These are phyloP conservation scores for Fusarium foetens DNA, from an alignment of 2,329 filamentous ascomycete species.

Conservation along the genomic window DNA sequence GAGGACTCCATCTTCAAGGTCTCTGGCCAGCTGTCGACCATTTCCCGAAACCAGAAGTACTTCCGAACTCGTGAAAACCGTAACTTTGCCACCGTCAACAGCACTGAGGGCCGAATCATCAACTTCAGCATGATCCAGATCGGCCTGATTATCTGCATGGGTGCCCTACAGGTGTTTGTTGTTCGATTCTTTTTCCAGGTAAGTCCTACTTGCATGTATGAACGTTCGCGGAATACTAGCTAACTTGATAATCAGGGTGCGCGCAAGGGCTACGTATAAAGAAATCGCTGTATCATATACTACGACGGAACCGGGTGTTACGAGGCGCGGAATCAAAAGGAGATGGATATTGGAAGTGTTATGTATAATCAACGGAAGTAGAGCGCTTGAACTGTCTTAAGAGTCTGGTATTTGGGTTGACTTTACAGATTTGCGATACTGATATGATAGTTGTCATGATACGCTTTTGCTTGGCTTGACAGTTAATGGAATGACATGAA, in stretches of 20 bases:
- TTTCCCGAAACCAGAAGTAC: slow-evolving; percentile 98
- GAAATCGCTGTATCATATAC: slow-evolving; percentile 33
- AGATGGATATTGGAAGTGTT: slow-evolving; percentile 43
- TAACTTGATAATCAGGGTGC: slow-evolving; percentile 61
- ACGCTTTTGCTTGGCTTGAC: slow-evolving; percentile 24
- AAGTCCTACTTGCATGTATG: slow-evolving; percentile 24
- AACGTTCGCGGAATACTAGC: not conserved
- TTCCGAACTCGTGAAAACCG: slow-evolving; percentile 99
- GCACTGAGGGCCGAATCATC: slow-evolving; percentile 94
- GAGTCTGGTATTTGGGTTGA: slow-evolving; percentile 20
- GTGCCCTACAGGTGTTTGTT: slow-evolving; percentile 94
- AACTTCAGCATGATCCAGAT: slow-evolving; percentile 97
- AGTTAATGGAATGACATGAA: slow-evolving; percentile 15
- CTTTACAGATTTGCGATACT: slow-evolving; percentile 24
- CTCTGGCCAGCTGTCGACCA: slow-evolving; percentile 90
- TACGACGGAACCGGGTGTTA: slow-evolving; percentile 43
- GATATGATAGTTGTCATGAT: slow-evolving; percentile 41
- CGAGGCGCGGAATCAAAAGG: slow-evolving; percentile 48
- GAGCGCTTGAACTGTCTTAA: slow-evolving; percentile 29
- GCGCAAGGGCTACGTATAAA: slow-evolving; percentile 75
- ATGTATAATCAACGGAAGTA: slow-evolving; percentile 46
- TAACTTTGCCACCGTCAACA: slow-evolving; percentile 97
- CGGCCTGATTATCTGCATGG: slow-evolving; percentile 92
- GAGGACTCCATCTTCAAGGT: slow-evolving; percentile 97
- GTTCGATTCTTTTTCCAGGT: slow-evolving; percentile 99